Evolutionary conservation across 2,329 filamentous ascomycete species (phyloP).

Genomic region (Verticillium alfalfae): DNA sequence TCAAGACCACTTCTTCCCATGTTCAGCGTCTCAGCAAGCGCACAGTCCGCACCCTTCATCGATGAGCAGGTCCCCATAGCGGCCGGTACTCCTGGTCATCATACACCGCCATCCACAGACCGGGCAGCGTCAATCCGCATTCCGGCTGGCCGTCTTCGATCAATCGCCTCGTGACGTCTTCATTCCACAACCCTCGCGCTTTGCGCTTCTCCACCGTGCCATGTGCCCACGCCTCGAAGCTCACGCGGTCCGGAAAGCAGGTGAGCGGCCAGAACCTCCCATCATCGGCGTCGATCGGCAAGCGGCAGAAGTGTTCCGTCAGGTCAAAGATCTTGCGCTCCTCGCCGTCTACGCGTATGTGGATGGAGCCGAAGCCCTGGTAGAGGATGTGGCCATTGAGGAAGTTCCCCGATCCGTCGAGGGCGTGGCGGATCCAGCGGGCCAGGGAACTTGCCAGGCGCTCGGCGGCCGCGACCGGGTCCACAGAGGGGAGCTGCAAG

Average conservation of each 20-base stretch:
- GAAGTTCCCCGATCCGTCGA: not conserved
- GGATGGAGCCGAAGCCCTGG: not conserved
- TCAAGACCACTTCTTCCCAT: too few species aligned
- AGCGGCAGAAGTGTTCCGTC: not conserved
- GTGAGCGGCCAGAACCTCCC: not conserved
- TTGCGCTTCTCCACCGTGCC: not conserved
- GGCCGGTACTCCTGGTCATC: not conserved
- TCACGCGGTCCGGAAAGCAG: not conserved
- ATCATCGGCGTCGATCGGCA: not conserved
- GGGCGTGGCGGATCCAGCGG: not conserved
- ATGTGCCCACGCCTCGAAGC: not conserved
- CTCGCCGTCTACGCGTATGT: not conserved
- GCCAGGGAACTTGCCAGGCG: not conserved
- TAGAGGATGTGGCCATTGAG: not conserved
- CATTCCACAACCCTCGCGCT: not conserved
- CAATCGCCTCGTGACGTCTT: not conserved
- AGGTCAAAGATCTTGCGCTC: not conserved
- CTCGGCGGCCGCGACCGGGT: not conserved
- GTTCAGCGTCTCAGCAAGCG: not conserved
- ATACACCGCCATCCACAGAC: not conserved
- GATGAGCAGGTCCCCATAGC: not conserved
- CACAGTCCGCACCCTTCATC: not conserved
- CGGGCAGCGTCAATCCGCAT: not conserved
- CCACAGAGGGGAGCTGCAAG: not conserved
- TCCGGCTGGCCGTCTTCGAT: not conserved